Conservation (phyloP, 2,329 filamentous ascomycete species). For the Aspergillus brasiliensis region DNA sequence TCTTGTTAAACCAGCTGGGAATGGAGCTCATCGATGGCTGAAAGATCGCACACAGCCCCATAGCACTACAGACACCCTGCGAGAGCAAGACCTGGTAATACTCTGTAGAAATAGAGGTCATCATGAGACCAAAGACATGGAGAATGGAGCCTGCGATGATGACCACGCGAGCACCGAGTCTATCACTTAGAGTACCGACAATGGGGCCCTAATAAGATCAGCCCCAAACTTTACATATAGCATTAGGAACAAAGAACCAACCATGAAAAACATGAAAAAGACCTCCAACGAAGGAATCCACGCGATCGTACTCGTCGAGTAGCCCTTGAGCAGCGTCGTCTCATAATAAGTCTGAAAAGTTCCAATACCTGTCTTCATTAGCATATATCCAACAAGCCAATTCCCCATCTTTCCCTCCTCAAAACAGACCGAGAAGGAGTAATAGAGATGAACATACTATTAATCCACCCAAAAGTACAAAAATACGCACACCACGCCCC, state of each 20-base stretch:
- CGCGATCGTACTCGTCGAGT: slow-evolving; percentile 54
- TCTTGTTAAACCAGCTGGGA: slow-evolving; percentile 53
- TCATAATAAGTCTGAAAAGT: slow-evolving; percentile 63
- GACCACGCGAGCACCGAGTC: slow-evolving; percentile 56
- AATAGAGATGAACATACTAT: slow-evolving; percentile 16
- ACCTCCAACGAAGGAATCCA: slow-evolving; percentile 56
- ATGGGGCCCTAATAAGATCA: background rate
- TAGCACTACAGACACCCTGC: slow-evolving; percentile 54
- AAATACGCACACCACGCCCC: slow-evolving; percentile 35
- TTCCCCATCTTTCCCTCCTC: too few relatives aligned
- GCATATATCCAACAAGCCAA: background rate
- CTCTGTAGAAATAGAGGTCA: slow-evolving; percentile 33
- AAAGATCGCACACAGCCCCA: slow-evolving; percentile 38
- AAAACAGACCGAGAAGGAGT: background rate
- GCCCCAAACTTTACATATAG: slow-evolving; percentile 58
- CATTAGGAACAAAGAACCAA: slow-evolving; percentile 43
- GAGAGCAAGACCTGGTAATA: slow-evolving; percentile 58
- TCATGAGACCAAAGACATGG: slow-evolving; percentile 59
- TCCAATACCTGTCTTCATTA: slow-evolving; percentile 41
- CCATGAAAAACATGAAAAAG: slow-evolving; percentile 8
- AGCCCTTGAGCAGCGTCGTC: slow-evolving; percentile 47
- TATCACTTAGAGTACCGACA: background rate
- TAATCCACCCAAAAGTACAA: slow-evolving; percentile 52
- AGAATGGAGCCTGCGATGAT: slow-evolving; percentile 52
- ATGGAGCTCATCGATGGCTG: slow-evolving; percentile 23